phyloP scores from a whole-genome alignment of 2,329 filamentous ascomycete genomes.

The Daldinia sp. region DNA sequence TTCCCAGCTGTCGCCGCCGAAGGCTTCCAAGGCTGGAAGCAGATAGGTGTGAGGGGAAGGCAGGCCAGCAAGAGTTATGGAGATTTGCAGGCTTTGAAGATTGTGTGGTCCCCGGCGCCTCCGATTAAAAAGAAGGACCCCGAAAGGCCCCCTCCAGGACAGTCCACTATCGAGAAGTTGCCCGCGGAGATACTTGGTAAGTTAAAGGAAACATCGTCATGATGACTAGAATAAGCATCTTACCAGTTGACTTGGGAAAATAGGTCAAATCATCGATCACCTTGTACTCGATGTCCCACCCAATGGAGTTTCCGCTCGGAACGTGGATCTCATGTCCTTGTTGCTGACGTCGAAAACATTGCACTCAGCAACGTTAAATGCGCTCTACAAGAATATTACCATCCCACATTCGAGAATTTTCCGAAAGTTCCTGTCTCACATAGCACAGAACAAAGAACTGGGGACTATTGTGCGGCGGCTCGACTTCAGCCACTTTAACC shows the following conservation, averaged over 20 bases:
- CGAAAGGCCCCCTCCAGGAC: constrained; percentile 57
- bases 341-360: constrained; percentile 81
- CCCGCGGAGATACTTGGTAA: constrained; percentile 78
- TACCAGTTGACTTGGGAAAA: constrained; percentile 35
- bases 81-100: constrained; percentile 67
- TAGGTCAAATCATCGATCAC: constrained; percentile 79
- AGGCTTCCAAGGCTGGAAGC: constrained; percentile 72
- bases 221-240: constrained; percentile 31
- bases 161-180: constrained; percentile 73
- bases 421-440: constrained; percentile 80
- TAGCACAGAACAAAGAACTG: constrained; percentile 73
- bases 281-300: constrained; percentile 78
- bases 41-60: constrained; percentile 70
- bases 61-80: constrained; percentile 71
- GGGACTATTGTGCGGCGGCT: constrained; percentile 82
- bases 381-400: constrained; percentile 82
- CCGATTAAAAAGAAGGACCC: constrained; percentile 50
- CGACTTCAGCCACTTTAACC: constrained; percentile 89
- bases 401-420: constrained; percentile 87
- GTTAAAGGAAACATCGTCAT: constrained; percentile 50
- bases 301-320: constrained; percentile 81
- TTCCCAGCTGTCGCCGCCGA: constrained; percentile 63
- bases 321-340: constrained; percentile 81
- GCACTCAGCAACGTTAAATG: constrained; percentile 78
- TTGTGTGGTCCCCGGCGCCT: constrained; percentile 63